Evolutionary conservation across 192 early-diverging fungal species (phyloP), one percentile per base, ranked within the genome.

Genomic region (Gigaspora rosea): DNA sequence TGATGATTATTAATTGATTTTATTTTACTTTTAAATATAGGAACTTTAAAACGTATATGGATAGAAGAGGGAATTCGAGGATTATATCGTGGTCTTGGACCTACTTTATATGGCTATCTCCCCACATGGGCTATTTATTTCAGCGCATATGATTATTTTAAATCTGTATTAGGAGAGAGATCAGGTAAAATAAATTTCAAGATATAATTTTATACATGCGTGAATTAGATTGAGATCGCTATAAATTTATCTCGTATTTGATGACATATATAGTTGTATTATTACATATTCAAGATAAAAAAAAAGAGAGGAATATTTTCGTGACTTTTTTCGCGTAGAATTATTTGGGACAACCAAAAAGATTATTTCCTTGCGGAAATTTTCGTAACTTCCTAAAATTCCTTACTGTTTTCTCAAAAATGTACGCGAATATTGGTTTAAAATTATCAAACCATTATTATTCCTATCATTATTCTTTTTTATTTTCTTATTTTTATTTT

Each of bases 61-160:
- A 36, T 54, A 20, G 92, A 93, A 77, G 96, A 98, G 80, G 95
- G 97, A 18, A 73, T 95, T 33, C 90, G 89, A 46, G 97, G 97
- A 32, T 82, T 97, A 64, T 98, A 95, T 86, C 88, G 94, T 56
- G 97, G 97, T 8, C 86, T 98, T 49, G 88, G 92, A 69, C 91
- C 94, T 15, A 95, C 94, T 61, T 88, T 96, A 75, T 88, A 93
- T 77, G 94, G 94, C 33, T 98, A 96, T 78, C 82, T 98, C 57
- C 94, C 94, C 18, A 94, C 92, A 47, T 93, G 96, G 91, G 94
- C 93, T 48, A 92, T 98, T 56, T 98, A 95, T 85, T 97, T 97
- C 86, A 88, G 91, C 6, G 92, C 91, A 1, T 98, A 97, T 80
- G 95, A 97, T 74, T 86, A 87, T 33, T 89, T 89, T 18, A 96